Base-by-base conservation (phyloP, 2,329 filamentous ascomycete genomes). In the Tolypocladium endophyticum region DNA sequence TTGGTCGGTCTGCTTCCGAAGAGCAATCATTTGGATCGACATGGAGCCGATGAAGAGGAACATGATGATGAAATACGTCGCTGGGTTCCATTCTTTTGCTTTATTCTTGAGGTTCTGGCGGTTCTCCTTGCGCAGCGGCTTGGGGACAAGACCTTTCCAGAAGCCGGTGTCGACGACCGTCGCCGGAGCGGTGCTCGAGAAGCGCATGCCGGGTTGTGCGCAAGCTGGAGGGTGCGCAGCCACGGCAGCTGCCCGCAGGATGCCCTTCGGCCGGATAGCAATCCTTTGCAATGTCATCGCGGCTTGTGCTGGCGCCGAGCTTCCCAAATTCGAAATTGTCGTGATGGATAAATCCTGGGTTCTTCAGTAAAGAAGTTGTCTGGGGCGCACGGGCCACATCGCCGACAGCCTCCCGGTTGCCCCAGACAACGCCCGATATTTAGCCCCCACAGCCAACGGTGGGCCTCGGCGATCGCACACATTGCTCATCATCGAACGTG, bases 21-120 rank as follows among this genome's bases (percentile, higher is more conserved):
- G 72, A 41, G 86, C 81, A 69, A 99, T 87, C 81, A 94, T 89
- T 68, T 97, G 90, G 67, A 99, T 97, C 18, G 93, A 90, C 80
- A 97, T 96, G 62, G 91, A 96, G 4, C 95, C 95, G 64, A 97
- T 93, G 63, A 97, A 81, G 47, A 92, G 78, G 68, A 92, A 92
- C 63, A 93, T 90, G 67, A 87, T 78, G 65, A 93, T 90, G 72
- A 87, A 94, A 69, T 91, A 93, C 0, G 87, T 92, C 25, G 88
- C 88, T 3, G 90, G 89, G 66, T 93, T 93, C 86, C 87, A 90
- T 65, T 85, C 83, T 69, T 83, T 87, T 20, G 81, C 76, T 64
- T 80, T 82, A 30, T 72, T 73, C 67, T 75, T 75, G 50, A 63
- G 67, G 20, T 66, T 69, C 62, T 68, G 68, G 58, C 67, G 72